Evolutionary conservation across 106 monocot species (phyloP).

Genomic region (Phalaenopsis aphrodite): DNA sequence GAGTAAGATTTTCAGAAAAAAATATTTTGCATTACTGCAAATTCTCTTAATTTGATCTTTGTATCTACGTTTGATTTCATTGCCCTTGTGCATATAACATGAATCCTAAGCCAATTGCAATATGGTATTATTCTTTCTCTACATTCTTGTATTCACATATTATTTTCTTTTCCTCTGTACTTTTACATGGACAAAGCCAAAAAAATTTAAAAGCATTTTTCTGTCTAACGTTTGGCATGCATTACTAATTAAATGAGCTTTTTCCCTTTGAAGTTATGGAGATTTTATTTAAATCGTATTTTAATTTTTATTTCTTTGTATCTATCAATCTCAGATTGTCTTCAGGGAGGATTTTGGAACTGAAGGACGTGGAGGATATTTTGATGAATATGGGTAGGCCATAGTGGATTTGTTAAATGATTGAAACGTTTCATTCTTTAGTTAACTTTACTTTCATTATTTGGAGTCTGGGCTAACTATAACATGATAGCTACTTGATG

Average conservation of each 20-base stretch:
- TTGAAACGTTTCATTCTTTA: neutral
- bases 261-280: neutral
- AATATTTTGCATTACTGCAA: neutral
- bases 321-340: conserved; percentile 64
- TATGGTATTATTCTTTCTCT: neutral
- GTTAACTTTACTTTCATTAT: neutral
- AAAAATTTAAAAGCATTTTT: neutral
- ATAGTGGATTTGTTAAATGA: neutral
- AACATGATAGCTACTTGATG: neutral
- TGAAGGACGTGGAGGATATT: conserved; percentile 97
- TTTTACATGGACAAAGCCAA: neutral
- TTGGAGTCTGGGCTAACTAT: neutral
- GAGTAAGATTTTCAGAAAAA: neutral
- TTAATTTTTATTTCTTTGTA: conserved; percentile 1
- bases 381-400: conserved; percentile 96
- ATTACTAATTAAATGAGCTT: neutral
- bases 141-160: neutral
- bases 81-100: neutral
- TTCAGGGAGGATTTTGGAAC: conserved; percentile 98
- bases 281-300: neutral
- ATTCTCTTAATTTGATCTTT: neutral
- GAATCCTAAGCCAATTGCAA: neutral
- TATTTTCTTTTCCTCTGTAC: neutral
- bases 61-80: neutral
- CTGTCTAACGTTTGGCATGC: neutral